These are phyloP conservation scores for Curvularia sp. DNA, from an alignment of 2,329 filamentous ascomycete species.

Conservation along the genomic window DNA sequence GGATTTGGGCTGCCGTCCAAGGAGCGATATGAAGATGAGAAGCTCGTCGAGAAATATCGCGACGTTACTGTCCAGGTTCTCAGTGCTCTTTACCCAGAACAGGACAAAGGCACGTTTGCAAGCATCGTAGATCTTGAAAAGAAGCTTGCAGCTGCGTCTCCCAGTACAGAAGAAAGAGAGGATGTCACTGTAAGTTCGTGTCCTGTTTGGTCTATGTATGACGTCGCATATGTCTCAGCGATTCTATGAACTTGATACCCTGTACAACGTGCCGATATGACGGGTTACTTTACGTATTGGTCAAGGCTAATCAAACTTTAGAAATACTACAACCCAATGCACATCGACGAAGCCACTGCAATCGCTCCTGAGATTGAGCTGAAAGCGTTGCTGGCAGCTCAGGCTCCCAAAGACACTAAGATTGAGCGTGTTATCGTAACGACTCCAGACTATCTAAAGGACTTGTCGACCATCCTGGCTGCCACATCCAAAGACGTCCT, in stretches of 20 bases:
- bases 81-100: conserved; percentile 30
- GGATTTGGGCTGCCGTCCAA: conserved; percentile 54
- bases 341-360: conserved; percentile 62
- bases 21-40: conserved; percentile 46
- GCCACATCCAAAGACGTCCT: conserved; percentile 63
- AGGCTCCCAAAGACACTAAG: conserved; percentile 61
- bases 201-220: neutral
- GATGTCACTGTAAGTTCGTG: conserved; percentile 61
- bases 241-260: neutral
- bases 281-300: neutral
- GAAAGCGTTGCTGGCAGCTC: conserved; percentile 58
- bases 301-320: neutral
- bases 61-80: conserved; percentile 36
- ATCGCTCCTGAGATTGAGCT: conserved; percentile 66
- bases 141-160: conserved; percentile 66
- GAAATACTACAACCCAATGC: conserved; percentile 71
- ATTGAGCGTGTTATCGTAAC: conserved; percentile 64
- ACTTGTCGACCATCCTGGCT: conserved; percentile 63
- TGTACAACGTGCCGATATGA: neutral
- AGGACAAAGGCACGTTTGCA: conserved; percentile 47
- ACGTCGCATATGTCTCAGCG: neutral
- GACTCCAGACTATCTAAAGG: conserved; percentile 67
- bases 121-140: conserved; percentile 62
- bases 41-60: conserved; percentile 43
- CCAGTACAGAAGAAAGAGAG: conserved; percentile 64